These are phyloP conservation scores for Rhododendron vialii DNA, from an alignment of 148 eudicot species.

Conservation along the genomic window DNA sequence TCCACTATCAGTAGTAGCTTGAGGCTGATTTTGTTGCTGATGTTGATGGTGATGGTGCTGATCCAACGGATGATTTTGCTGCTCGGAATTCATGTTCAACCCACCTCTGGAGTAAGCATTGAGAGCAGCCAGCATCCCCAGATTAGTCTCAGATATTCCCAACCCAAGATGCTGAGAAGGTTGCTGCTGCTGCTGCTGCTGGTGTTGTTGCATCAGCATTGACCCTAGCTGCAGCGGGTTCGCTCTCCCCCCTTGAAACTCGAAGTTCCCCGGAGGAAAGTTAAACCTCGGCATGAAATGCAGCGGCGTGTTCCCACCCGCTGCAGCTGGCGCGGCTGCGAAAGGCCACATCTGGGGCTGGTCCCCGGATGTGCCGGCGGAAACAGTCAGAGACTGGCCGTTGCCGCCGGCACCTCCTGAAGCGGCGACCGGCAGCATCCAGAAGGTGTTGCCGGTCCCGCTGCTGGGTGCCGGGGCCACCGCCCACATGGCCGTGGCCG, in stretches of 20 bases:
- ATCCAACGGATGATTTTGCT: conserved; percentile 24
- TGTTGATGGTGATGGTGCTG: conserved; percentile 26
- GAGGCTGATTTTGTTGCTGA: conserved; percentile 31
- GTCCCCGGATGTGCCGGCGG: conserved; percentile 13
- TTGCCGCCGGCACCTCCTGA: conserved; percentile 12
- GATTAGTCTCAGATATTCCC: conserved; percentile 42
- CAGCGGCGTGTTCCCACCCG: conserved; percentile 27
- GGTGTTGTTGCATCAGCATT: conserved; percentile 36
- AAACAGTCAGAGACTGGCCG: neutral
- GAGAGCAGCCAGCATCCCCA: conserved; percentile 64
- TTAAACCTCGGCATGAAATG: conserved; percentile 53
- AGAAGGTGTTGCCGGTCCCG: conserved; percentile 33
- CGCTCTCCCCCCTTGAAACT: conserved; percentile 38
- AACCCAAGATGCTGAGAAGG: conserved; percentile 60
- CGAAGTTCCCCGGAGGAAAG: conserved; percentile 32
- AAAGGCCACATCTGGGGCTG: conserved; percentile 44
- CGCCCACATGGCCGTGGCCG: conserved; percentile 47
- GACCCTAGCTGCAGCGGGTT: conserved; percentile 41
- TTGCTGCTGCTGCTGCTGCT: conserved; percentile 9
- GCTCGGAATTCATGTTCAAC: conserved; percentile 34
- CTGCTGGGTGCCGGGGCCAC: conserved; percentile 31
- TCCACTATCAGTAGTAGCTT: conserved; percentile 40
- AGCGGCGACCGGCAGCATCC: conserved; percentile 53
- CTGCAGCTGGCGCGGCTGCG: conserved; percentile 6
- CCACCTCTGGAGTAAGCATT: conserved; percentile 47